These are phyloP conservation scores for Roridomyces roridus DNA, from an alignment of 768 basidiomycete genomes.

Conservation along the genomic window DNA sequence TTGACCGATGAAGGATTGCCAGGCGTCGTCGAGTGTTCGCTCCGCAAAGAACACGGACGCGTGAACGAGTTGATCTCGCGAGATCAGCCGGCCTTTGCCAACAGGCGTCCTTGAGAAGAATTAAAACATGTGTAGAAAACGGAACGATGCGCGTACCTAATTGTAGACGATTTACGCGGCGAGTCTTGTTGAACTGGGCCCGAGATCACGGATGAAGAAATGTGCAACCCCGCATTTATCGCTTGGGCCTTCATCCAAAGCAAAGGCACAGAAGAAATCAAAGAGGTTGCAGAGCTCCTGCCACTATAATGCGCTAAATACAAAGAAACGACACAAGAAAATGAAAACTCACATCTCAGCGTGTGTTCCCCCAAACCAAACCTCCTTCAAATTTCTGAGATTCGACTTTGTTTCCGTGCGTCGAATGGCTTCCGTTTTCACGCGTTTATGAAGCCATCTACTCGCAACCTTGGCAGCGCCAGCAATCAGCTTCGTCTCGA, in stretches of 20 bases:
- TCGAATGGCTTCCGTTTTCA: background rate
- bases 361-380: slow-evolving; percentile 34
- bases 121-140: background rate
- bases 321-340: background rate
- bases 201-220: slow-evolving; percentile 16
- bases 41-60: slow-evolving; percentile 24
- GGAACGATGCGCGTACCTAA: background rate
- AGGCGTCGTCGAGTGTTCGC: slow-evolving; percentile 1
- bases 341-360: slow-evolving; percentile 29
- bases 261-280: slow-evolving; percentile 26
- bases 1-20: slow-evolving; percentile 22
- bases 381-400: slow-evolving; percentile 27
- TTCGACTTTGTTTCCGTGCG: background rate
- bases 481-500: background rate
- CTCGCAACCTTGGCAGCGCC: background rate
- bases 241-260: slow-evolving; percentile 43
- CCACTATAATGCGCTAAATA: slow-evolving; percentile 19
- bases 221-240: slow-evolving; percentile 26
- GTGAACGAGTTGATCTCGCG: slow-evolving; percentile 20
- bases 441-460: background rate
- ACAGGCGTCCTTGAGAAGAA: background rate
- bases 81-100: slow-evolving; percentile 10
- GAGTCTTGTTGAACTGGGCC: background rate
- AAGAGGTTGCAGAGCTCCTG: slow-evolving; percentile 21
- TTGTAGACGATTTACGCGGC: too few species aligned